Evolutionary conservation across 164 flowering plant species (phyloP).

Genomic region (Vitis cinerea): DNA sequence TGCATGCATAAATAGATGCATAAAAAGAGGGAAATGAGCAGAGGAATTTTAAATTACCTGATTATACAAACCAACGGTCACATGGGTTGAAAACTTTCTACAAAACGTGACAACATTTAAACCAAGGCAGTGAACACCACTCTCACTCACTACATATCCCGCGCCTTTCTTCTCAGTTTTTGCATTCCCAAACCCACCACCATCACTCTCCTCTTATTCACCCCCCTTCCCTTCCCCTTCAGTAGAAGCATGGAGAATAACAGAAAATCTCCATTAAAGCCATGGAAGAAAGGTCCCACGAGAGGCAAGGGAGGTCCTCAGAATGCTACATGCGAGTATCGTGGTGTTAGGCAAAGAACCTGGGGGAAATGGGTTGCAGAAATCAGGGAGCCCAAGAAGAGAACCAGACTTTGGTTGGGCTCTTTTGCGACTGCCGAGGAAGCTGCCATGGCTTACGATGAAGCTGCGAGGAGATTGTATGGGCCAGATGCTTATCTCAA

Average conservation of each 20-base stretch:
- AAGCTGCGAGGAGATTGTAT: constrained; percentile 80
- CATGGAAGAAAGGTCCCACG: constrained; percentile 96
- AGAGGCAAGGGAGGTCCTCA: constrained; percentile 99
- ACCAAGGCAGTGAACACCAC: constrained; percentile 25
- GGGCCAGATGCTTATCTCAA: constrained; percentile 96
- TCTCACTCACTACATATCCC: constrained; percentile 51
- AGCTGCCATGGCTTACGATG: constrained; percentile 99
- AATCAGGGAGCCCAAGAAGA: constrained; percentile 95
- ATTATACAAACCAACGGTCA: constrained; percentile 55
- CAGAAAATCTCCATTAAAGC: constrained; percentile 59
- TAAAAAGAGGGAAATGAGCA: background rate
- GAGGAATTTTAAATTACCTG: background rate
- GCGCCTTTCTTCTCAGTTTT: constrained; percentile 26
- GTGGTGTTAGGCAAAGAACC: constrained; percentile 93
- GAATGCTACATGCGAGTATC: constrained; percentile 81
- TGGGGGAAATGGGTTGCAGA: constrained; percentile 99
- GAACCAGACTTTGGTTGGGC: constrained; percentile 94
- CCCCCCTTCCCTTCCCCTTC: background rate
- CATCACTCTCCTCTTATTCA: constrained; percentile 10
- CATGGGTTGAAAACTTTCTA: constrained; percentile 43
- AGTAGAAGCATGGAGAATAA: constrained; percentile 51
- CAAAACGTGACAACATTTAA: constrained; percentile 83
- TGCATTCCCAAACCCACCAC: constrained; percentile 15
- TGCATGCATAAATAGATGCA: background rate
- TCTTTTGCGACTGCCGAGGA: constrained; percentile 95